Base-by-base conservation (phyloP, 2,329 filamentous ascomycete species). In the Hortaea werneckii region DNA sequence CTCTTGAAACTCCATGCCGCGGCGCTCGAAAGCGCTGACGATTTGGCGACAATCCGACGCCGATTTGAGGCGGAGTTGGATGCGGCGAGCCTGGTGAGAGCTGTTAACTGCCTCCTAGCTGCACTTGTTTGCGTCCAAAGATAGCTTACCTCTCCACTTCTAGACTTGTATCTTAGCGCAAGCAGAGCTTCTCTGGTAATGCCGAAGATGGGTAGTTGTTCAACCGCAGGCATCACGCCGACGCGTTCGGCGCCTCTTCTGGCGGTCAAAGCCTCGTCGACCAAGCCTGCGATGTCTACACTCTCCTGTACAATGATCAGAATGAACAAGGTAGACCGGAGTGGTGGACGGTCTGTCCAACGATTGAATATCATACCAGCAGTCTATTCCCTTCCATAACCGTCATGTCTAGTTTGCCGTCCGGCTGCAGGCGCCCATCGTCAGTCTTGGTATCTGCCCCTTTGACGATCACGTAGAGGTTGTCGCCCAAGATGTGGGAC, bases 131-230 rank as follows among this genome's bases (percentile, higher is more conserved):
- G n/a, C n/a, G n/a, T n/a, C n/a, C n/a, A n/a, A n/a, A n/a, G n/a
- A n/a, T n/a, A n/a, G n/a, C n/a, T n/a, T 46, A 70, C 68, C 60
- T 61, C 62, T 35, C 59, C 54, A 44, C 64, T 57, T n/a, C 60
- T 52, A 11, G 65, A 43, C 37, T 57, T 58, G 54, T 67, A 71
- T 43, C 67, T 58, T 10, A 73, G 52, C 9, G 68, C 70, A 3
- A 73, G 51, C 4, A 65, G 49, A 4, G 64, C 58, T 20, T 59
- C 60, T 41, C 65, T 66, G 7, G 63, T 59, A 29, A 72, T 64
- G 32, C 63, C 69, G 39, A 66, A 68, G n/a, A 72, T 65, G 5
- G 69, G 67, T 2, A 73, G 58, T 43, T 69, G 63, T 7, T 72
- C 68, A 13, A 58, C 53, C 13, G 56, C n/a, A n/a, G n/a, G n/a